A percentile compares a stretch with the other conserved stretches of the same genome.
Evolutionary conservation across 2,329 filamentous ascomycete species (phyloP).

Genomic region (Dactylonectria estremocensis): DNA sequence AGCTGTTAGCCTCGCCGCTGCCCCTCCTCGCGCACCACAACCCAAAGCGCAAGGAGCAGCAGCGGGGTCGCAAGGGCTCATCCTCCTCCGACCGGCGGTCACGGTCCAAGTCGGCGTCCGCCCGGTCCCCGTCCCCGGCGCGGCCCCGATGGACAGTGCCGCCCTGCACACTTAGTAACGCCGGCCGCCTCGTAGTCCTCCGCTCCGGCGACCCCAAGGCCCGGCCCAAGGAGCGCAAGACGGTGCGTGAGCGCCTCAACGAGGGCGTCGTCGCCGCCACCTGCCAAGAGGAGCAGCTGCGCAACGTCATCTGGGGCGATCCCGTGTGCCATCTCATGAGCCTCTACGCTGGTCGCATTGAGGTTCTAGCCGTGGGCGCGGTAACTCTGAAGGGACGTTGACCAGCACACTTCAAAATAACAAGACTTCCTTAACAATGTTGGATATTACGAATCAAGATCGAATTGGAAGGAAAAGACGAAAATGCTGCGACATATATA

Average conservation of each 20-base stretch:
- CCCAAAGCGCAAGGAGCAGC: slow-evolving; percentile 31
- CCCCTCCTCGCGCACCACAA: slow-evolving; percentile 54
- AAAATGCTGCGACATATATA: slow-evolving; percentile 4
- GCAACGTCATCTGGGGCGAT: slow-evolving; percentile 84
- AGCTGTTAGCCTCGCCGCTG: slow-evolving; percentile 76
- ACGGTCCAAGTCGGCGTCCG: slow-evolving; percentile 21
- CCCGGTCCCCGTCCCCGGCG: slow-evolving; percentile 34
- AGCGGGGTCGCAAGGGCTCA: slow-evolving; percentile 38
- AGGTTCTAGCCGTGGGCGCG: slow-evolving; percentile 77
- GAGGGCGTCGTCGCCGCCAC: slow-evolving; percentile 79
- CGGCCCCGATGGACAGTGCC: slow-evolving; percentile 76
- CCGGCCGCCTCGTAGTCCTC: slow-evolving; percentile 78
- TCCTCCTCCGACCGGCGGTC: slow-evolving; percentile 32
- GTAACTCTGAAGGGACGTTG: slow-evolving; percentile 45
- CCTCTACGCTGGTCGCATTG: slow-evolving; percentile 80
- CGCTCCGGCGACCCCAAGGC: slow-evolving; percentile 63
- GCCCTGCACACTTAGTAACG: slow-evolving; percentile 76
- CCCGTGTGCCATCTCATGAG: slow-evolving; percentile 86
- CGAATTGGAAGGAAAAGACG: not conserved
- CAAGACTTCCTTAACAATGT: not conserved
- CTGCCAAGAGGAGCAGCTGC: slow-evolving; percentile 77
- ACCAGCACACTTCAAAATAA: not conserved
- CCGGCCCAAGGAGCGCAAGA: slow-evolving; percentile 61
- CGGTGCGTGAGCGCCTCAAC: slow-evolving; percentile 64
- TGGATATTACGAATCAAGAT: slow-evolving; percentile 2